Evolutionary conservation across 257 asterid species (phyloP).

Genomic region (Jasminum sambac): DNA sequence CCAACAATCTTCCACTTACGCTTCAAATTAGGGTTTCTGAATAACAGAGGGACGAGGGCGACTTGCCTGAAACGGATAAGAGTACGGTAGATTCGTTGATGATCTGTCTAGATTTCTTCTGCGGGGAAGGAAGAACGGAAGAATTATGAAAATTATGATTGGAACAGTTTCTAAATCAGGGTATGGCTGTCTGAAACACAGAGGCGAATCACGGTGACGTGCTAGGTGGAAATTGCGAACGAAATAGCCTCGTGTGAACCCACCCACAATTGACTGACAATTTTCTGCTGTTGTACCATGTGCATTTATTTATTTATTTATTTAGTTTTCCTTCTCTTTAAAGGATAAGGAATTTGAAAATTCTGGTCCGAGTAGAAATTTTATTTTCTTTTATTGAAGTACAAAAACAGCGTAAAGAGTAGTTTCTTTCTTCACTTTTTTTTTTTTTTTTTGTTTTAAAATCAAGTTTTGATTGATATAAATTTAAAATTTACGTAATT

Average conservation of each 20-base stretch:
- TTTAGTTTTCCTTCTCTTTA: too few species aligned
- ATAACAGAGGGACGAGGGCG: not conserved
- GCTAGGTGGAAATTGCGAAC: conserved; percentile 2
- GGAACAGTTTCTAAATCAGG: conserved; percentile 10
- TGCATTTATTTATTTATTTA: too few species aligned
- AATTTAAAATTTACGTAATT: too few species aligned
- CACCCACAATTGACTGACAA: not conserved
- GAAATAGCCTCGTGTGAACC: not conserved
- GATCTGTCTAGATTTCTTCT: conserved; percentile 7
- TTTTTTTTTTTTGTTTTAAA: too few species aligned
- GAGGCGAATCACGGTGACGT: not conserved
- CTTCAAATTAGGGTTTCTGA: conserved; percentile 10
- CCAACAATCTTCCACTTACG: not conserved
- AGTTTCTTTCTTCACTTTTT: too few species aligned
- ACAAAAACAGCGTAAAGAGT: too few species aligned
- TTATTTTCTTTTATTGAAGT: too few species aligned
- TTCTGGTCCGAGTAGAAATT: too few species aligned
- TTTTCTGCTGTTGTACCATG: too few species aligned
- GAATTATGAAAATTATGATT: not conserved
- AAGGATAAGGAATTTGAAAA: too few species aligned
- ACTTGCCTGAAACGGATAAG: conserved; percentile 28
- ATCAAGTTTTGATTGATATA: too few species aligned
- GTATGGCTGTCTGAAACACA: conserved; percentile 5
- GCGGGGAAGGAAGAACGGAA: not conserved
- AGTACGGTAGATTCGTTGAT: not conserved